A percentile compares a stretch with the other conserved stretches of the same genome.
These are phyloP conservation scores for Boletus sp. DNA, from an alignment of 768 basidiomycete species.

Conservation along the genomic window DNA sequence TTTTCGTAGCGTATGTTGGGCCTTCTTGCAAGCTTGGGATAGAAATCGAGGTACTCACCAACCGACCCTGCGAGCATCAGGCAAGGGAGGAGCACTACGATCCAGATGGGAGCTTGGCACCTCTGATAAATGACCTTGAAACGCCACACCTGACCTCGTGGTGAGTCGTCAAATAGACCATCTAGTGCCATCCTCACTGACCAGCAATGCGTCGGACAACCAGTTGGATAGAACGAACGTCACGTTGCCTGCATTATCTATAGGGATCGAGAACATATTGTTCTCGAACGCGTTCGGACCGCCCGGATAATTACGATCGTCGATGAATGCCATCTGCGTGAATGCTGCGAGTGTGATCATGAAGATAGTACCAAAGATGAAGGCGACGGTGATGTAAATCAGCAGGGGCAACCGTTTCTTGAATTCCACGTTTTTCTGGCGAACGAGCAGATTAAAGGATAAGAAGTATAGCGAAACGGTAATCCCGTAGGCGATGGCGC, in stretches of 20 bases:
- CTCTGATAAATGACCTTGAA: constrained; percentile 19
- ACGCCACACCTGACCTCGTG: constrained; percentile 8
- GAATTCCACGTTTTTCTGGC: not conserved
- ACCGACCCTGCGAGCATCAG: constrained; percentile 7
- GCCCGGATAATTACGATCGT: constrained; percentile 31
- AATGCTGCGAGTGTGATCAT: constrained; percentile 18
- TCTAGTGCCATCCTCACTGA: not conserved
- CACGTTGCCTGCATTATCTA: constrained; percentile 10
- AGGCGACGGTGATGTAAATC: constrained; percentile 3
- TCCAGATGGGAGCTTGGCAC: constrained; percentile 3
- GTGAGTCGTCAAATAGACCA: not conserved
- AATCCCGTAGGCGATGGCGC: constrained; percentile 10
- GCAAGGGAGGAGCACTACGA: constrained; percentile 7
- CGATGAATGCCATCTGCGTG: constrained; percentile 29
- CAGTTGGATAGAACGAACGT: constrained; percentile 11
- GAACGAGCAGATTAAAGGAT: constrained; percentile 10
- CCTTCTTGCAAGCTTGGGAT: too few species aligned
- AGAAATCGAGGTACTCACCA: not conserved
- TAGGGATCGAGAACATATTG: constrained; percentile 20
- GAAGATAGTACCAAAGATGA: constrained; percentile 16
- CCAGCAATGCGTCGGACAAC: constrained; percentile 20
- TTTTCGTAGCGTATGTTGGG: not conserved
- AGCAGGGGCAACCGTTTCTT: constrained; percentile 2
- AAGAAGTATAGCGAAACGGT: constrained; percentile 2
- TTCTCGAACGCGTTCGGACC: constrained; percentile 28